phyloP scores from a whole-genome alignment of 371 early-diverging fungal species.

The Coemansia sp. region DNA sequence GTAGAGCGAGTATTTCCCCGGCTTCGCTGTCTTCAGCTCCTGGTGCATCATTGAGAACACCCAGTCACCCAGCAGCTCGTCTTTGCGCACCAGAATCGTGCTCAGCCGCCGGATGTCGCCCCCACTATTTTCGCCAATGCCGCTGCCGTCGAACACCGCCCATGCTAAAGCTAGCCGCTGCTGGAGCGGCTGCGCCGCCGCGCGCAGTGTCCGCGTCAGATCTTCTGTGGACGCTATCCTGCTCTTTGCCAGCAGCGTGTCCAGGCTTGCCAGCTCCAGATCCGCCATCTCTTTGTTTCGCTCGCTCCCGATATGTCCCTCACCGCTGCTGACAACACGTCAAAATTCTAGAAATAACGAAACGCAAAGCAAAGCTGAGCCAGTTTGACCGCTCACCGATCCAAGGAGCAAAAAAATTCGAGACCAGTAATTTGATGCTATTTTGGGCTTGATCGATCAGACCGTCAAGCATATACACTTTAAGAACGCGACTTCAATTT shows the following conservation, averaged over 20 bases:
- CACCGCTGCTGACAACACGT: too few species aligned
- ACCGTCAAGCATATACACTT: too few species aligned
- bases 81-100: conserved; percentile 28
- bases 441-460: too few species aligned
- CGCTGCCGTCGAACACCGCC: conserved; percentile 29
- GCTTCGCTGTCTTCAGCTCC: conserved; percentile 32
- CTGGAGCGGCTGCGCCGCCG: conserved; percentile 15
- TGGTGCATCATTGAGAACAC: conserved; percentile 35
- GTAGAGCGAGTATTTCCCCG: conserved; percentile 8
- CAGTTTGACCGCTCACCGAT: too few species aligned
- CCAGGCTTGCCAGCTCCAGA: conserved; percentile 14
- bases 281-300: background rate
- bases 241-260: conserved; percentile 11
- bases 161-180: conserved; percentile 32
- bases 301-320: background rate
- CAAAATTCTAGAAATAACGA: too few species aligned
- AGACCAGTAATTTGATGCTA: too few species aligned
- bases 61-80: conserved; percentile 43
- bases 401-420: too few species aligned
- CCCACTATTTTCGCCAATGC: background rate
- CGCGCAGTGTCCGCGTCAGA: conserved; percentile 37
- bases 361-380: too few species aligned
- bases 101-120: conserved; percentile 18
- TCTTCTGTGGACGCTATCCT: conserved; percentile 31
- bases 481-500: too few species aligned